phyloP scores from a whole-genome alignment of 176 grass and related monocot genomes.

The Rhynchospora tenuis region DNA sequence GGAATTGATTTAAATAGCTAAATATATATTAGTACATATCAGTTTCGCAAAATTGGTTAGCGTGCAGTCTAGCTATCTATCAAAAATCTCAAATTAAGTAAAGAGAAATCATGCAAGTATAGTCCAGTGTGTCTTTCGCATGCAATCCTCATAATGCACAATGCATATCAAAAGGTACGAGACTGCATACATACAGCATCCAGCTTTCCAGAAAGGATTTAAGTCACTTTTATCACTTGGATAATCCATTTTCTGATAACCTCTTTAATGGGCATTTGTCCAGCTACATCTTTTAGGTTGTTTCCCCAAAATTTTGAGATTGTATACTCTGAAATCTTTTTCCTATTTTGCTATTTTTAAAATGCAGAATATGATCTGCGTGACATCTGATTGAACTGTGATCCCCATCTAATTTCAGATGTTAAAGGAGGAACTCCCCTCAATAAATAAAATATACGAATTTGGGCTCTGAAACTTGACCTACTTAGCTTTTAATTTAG shows the following conservation, averaged over 20 bases:
- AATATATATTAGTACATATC: neutral
- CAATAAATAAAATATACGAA: slow-evolving; percentile 53
- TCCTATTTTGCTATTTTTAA: neutral
- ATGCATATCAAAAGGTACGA: slow-evolving; percentile 83
- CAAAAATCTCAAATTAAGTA: neutral
- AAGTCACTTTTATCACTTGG: slow-evolving; percentile 71
- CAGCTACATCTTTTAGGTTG: slow-evolving; percentile 80
- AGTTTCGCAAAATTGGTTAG: neutral
- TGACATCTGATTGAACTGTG: neutral
- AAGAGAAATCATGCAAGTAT: neutral
- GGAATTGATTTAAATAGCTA: neutral
- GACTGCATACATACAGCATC: slow-evolving; percentile 72
- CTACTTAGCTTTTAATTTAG: slow-evolving; percentile 79
- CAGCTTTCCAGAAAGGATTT: slow-evolving; percentile 67
- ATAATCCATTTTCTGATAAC: slow-evolving; percentile 95
- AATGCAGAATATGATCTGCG: neutral
- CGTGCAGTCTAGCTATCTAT: neutral
- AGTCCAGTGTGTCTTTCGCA: neutral
- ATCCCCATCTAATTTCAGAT: slow-evolving; percentile 39
- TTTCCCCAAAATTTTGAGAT: neutral
- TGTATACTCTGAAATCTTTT: neutral
- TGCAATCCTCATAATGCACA: slow-evolving; percentile 22
- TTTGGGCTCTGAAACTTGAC: slow-evolving; percentile 80
- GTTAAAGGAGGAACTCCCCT: slow-evolving; percentile 56
- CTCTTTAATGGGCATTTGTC: slow-evolving; percentile 93